A percentile compares a stretch with the other conserved stretches of the same genome.
phyloP scores from a whole-genome alignment of 2,329 filamentous ascomycete genomes.

The Pseudocercospora cruenta region DNA sequence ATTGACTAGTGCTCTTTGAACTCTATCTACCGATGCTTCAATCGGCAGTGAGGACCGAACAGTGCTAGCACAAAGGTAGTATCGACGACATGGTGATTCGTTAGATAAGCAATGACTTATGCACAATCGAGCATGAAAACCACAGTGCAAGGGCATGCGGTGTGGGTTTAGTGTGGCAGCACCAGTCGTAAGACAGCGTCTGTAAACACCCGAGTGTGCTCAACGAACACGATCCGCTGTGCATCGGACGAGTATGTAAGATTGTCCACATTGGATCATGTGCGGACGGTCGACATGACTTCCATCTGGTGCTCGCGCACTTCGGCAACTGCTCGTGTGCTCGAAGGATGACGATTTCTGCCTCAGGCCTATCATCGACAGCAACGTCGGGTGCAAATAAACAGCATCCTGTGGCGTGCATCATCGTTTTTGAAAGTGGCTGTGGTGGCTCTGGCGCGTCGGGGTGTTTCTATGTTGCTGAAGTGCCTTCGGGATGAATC shows the following conservation, averaged over 20 bases:
- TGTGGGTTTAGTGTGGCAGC: background rate
- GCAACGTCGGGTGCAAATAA: background rate
- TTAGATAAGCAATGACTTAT: background rate
- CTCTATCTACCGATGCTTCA: background rate
- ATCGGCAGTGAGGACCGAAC: background rate
- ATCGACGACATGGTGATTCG: background rate
- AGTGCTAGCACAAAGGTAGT: background rate
- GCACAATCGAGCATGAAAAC: background rate
- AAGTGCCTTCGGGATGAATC: background rate
- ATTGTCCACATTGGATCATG: background rate
- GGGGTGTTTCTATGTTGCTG: constrained; percentile 1
- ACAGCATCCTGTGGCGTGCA: background rate
- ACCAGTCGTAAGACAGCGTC: background rate
- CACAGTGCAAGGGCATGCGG: background rate
- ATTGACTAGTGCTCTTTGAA: background rate
- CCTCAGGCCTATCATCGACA: background rate
- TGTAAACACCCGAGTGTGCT: background rate
- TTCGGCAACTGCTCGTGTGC: background rate
- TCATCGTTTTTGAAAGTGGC: background rate
- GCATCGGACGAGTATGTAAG: background rate
- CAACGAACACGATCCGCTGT: background rate
- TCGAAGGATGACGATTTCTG: background rate
- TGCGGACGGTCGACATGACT: background rate
- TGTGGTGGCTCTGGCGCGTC: background rate
- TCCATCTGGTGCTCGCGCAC: background rate